Evolutionary conservation across 2,329 filamentous ascomycete species (phyloP).

Genomic region (Colletotrichum higginsianum): DNA sequence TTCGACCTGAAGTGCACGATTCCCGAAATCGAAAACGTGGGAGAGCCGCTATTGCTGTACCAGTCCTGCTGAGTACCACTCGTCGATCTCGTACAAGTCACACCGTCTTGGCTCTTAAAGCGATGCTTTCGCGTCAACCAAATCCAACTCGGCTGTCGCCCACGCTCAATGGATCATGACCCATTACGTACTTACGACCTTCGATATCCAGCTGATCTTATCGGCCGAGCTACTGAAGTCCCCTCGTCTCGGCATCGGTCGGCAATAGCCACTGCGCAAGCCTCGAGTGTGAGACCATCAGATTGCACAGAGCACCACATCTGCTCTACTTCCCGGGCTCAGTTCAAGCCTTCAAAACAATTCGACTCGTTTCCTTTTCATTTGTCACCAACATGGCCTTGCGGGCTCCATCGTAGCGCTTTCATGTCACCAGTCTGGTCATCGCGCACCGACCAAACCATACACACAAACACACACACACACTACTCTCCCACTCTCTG

Average conservation of each 20-base stretch:
- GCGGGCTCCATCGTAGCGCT: slow-evolving; percentile 29
- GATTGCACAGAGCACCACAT: slow-evolving; percentile 25
- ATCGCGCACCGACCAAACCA: slow-evolving; percentile 19
- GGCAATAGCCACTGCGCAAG: slow-evolving; percentile 7
- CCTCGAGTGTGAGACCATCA: slow-evolving; percentile 27
- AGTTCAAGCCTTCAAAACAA: slow-evolving; percentile 26
- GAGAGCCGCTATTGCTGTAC: slow-evolving; percentile 94
- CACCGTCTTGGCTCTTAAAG: slow-evolving; percentile 14
- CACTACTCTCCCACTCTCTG: slow-evolving; percentile 20
- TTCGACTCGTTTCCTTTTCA: slow-evolving; percentile 27
- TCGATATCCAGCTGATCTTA: slow-evolving; percentile 36
- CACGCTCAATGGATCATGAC: slow-evolving; percentile 42
- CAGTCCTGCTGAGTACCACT: slow-evolving; percentile 67
- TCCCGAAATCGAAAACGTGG: slow-evolving; percentile 97
- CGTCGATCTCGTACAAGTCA: slow-evolving; percentile 4
- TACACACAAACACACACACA: slow-evolving; percentile 23
- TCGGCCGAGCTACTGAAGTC: slow-evolving; percentile 30
- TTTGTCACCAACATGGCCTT: slow-evolving; percentile 37
- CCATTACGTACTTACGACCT: slow-evolving; percentile 43
- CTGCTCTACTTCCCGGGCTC: slow-evolving; percentile 23
- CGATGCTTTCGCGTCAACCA: slow-evolving; percentile 1
- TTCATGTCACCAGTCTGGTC: slow-evolving; percentile 29
- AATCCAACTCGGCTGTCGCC: slow-evolving; percentile 26
- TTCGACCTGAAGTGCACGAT: slow-evolving; percentile 99
- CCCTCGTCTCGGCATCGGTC: slow-evolving; percentile 4